Percentiles rank a stretch among this genome's conserved stretches.
Conservation (phyloP, 208 protist genomes). For the Acanthamoeba healyi region DNA sequence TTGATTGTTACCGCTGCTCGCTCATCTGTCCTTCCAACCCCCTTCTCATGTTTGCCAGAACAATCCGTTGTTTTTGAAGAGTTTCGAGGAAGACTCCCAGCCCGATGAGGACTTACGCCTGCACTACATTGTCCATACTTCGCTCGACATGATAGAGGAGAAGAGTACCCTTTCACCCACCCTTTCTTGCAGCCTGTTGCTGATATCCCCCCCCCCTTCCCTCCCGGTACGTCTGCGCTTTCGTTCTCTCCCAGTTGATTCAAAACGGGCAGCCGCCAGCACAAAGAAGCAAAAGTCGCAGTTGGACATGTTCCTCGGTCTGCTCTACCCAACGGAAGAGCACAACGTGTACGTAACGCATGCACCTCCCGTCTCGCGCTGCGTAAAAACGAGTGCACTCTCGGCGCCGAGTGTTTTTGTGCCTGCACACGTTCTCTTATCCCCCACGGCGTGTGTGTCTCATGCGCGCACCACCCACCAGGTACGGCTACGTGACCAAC, state of each 20-base stretch:
- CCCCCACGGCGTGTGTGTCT: too few relatives aligned
- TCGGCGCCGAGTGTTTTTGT: too few relatives aligned
- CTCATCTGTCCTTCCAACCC: background rate
- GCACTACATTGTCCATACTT: conserved; percentile 80
- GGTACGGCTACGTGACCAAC: conserved; percentile 81
- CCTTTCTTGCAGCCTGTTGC: too few relatives aligned
- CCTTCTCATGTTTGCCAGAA: conserved; percentile 59
- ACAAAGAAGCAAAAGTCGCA: conserved; percentile 33
- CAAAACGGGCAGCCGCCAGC: background rate
- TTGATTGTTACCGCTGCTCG: too few relatives aligned
- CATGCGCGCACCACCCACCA: background rate
- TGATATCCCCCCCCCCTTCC: too few relatives aligned
- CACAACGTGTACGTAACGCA: conserved; percentile 77
- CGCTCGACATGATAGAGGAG: conserved; percentile 80
- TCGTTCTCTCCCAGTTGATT: conserved; percentile 48
- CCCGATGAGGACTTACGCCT: conserved; percentile 75
- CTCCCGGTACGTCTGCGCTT: too few relatives aligned
- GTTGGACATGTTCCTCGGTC: conserved; percentile 72
- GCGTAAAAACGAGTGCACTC: too few relatives aligned
- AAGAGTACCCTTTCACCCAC: too few relatives aligned
- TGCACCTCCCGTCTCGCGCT: too few relatives aligned
- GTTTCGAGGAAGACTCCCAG: background rate
- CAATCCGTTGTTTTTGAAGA: conserved; percentile 77
- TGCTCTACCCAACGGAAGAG: conserved; percentile 80
- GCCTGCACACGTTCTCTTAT: too few relatives aligned